phyloP scores from a whole-genome alignment of 352 stramenopile species.

The Pythium volutum region DNA sequence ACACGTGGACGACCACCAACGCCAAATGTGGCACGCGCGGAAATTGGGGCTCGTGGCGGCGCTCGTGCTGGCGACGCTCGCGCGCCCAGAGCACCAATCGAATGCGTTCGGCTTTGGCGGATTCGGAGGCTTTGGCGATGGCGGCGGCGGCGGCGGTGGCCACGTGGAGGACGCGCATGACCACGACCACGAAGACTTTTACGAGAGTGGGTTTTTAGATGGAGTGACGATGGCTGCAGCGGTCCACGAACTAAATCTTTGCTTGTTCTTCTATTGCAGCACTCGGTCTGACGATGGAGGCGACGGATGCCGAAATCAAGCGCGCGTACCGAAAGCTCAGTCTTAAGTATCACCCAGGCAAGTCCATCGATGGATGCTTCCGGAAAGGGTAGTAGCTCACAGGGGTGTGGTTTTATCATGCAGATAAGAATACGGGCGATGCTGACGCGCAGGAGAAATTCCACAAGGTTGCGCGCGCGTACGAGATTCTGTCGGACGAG shows the following conservation, averaged over 20 bases:
- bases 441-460: conserved; percentile 84
- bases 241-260: neutral
- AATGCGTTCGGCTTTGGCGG: conserved; percentile 40
- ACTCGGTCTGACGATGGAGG: conserved; percentile 78
- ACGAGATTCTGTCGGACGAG: conserved; percentile 89
- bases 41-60: conserved; percentile 28
- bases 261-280: conserved; percentile 27
- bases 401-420: neutral
- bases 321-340: conserved; percentile 94
- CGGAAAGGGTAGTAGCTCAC: neutral
- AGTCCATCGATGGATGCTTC: conserved; percentile 20
- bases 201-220: conserved; percentile 33
- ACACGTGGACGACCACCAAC: conserved; percentile 12
- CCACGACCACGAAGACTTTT: conserved; percentile 72
- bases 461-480: conserved; percentile 88
- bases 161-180: conserved; percentile 50
- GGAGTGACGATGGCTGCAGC: neutral
- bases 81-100: conserved; percentile 18
- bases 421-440: conserved; percentile 85
- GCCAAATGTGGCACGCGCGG: conserved; percentile 13
- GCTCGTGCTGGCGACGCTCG: conserved; percentile 30
- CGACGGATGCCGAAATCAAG: conserved; percentile 91
- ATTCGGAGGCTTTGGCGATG: conserved; percentile 41
- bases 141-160: conserved; percentile 29
- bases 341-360: conserved; percentile 95